Conservation (phyloP, 2,329 filamentous ascomycete species). For the Meredithiella fracta region DNA sequence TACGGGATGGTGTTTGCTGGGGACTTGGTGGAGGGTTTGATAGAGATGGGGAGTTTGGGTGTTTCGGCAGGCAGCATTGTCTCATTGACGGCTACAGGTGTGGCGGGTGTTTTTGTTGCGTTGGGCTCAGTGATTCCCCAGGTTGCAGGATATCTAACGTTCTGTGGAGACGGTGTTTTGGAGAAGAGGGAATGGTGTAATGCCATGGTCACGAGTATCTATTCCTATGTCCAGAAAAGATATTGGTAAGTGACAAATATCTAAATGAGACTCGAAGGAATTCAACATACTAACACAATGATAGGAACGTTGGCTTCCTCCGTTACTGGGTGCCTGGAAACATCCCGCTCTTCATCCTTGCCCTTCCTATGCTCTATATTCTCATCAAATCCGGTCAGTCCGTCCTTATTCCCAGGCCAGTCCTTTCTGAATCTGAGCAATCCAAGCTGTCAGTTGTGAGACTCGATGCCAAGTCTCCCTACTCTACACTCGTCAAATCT, state of each 20-base stretch:
- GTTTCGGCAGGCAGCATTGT: not conserved
- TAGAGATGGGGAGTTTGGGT: constrained; percentile 16
- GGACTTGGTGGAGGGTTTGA: constrained; percentile 31
- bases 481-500: constrained; percentile 27
- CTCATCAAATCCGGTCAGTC: constrained; percentile 23
- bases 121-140: constrained; percentile 58
- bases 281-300: not conserved
- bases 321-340: constrained; percentile 83
- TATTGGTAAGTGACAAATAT: constrained; percentile 56
- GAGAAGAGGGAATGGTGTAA: constrained; percentile 55
- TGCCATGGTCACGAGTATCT: constrained; percentile 64
- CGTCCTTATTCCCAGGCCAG: not conserved
- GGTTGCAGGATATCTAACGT: constrained; percentile 53
- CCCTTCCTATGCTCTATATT: constrained; percentile 57
- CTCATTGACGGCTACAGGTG: constrained; percentile 36
- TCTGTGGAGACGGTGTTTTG: constrained; percentile 32
- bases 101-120: constrained; percentile 52
- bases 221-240: constrained; percentile 69
- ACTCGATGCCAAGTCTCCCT: constrained; percentile 10
- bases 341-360: constrained; percentile 72
- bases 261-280: constrained; percentile 3
- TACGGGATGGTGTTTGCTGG: constrained; percentile 56
- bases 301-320: constrained; percentile 73
- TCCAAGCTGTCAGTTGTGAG: not conserved
- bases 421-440: constrained; percentile 2